Base-by-base conservation (phyloP, 768 basidiomycete genomes). In the Phallus indusiatus region DNA sequence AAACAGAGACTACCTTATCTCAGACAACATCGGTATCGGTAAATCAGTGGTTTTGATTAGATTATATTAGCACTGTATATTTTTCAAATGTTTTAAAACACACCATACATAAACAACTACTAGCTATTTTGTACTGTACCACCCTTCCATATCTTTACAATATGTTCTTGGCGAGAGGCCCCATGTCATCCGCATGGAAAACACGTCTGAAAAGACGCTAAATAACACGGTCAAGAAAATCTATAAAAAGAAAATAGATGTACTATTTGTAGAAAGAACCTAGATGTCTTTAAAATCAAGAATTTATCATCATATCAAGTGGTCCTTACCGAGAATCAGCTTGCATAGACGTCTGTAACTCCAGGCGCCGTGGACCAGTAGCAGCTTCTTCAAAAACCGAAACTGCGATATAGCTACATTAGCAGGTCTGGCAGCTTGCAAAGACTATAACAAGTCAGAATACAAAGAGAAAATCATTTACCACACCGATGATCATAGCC, bases 251-350 rank as follows among this genome's bases (percentile, higher is more conserved):
- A n/a, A n/a, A n/a, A n/a, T n/a, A n/a, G n/a, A n/a, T n/a, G n/a
- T n/a, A n/a, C n/a, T n/a, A n/a, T 71, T 99, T 99, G 79, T 98
- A 99, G 76, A 99, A 97, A 1, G 94, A 96, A 73, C 90, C 94
- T 96, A 66, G 14, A 52, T 16, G 21, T 10, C 24, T 60, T 54
- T 37, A 42, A 60, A 33, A 52, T 35, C 68, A 14, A 14, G 36
- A 49, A 14, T 21, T 12, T 11, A 16, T 14, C 8, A 10, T 42
- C 47, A 16, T 42, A 20, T 9, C 9, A 42, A 14, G 20, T 37
- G 53, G n/a, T 14, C 79, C 92, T 62, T 68, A 94, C 95, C 98
- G 9, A 99, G 78, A 67, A 98, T 94, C 58, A 99, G 80, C 70
- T 95, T 98, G 14, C 94, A 94, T 60, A 99, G 70, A 34, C 96